These are phyloP conservation scores for Talaromyces sp. DNA, from an alignment of 2,329 filamentous ascomycete species.

Conservation along the genomic window DNA sequence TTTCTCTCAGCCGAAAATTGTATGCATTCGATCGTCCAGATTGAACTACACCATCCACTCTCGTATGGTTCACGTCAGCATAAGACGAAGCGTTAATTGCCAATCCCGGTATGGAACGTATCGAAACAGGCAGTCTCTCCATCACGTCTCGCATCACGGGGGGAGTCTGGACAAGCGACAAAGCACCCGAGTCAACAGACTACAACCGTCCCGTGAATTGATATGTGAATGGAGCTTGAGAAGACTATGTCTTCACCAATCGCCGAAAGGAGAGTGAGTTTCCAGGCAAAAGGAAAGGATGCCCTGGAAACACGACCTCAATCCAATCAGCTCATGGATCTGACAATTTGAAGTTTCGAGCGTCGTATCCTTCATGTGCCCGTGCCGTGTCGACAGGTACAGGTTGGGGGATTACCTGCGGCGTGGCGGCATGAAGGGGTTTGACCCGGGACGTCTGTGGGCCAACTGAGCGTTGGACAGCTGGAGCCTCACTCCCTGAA, in stretches of 20 bases:
- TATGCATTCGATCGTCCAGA: background rate
- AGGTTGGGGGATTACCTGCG: constrained; percentile 6
- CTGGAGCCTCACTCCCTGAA: background rate
- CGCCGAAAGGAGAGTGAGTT: background rate
- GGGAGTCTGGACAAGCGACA: background rate
- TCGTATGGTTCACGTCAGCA: background rate
- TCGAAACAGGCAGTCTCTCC: background rate
- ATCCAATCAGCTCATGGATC: background rate
- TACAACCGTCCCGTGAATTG: background rate
- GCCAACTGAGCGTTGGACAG: background rate
- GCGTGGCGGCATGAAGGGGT: background rate
- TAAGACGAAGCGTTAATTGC: background rate
- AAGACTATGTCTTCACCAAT: background rate
- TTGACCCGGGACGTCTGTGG: background rate
- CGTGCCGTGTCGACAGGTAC: background rate
- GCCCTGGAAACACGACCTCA: background rate
- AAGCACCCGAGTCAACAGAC: background rate
- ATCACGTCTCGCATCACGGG: background rate
- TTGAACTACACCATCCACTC: background rate
- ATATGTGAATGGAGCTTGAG: background rate
- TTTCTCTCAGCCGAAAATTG: background rate
- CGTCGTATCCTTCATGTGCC: background rate
- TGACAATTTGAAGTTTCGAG: background rate
- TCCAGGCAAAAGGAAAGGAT: background rate
- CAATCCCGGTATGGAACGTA: background rate